phyloP scores from a whole-genome alignment of 2,329 filamentous ascomycete genomes.

The Phoma sp. region DNA sequence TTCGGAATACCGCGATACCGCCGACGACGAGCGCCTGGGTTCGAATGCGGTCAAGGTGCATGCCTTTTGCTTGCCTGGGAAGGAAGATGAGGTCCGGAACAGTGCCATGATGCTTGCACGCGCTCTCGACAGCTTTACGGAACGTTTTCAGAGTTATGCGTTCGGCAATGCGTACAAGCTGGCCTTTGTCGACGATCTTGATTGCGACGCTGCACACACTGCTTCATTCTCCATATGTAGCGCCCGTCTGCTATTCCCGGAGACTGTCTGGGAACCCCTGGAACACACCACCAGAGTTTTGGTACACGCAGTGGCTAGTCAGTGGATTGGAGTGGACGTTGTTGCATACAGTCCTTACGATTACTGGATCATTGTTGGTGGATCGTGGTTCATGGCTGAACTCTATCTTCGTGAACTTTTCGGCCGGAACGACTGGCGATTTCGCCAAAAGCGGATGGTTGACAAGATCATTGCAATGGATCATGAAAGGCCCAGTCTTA shows the following conservation, averaged over 20 bases:
- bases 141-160: constrained; percentile 87
- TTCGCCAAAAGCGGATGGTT: constrained; percentile 82
- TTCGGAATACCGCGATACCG: constrained; percentile 84
- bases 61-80: constrained; percentile 87
- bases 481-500: constrained; percentile 79
- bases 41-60: constrained; percentile 87
- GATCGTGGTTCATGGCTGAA: constrained; percentile 94
- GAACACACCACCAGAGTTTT: constrained; percentile 80
- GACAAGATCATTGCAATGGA: constrained; percentile 85
- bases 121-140: constrained; percentile 89
- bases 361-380: constrained; percentile 86
- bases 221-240: constrained; percentile 89
- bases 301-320: constrained; percentile 82
- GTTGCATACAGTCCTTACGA: constrained; percentile 81
- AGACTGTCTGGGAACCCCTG: constrained; percentile 83
- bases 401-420: constrained; percentile 88
- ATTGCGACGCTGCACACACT: constrained; percentile 74
- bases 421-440: constrained; percentile 93
- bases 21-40: constrained; percentile 89
- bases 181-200: constrained; percentile 90
- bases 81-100: constrained; percentile 81
- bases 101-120: constrained; percentile 82
- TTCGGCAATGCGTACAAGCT: constrained; percentile 86
- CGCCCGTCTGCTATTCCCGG: constrained; percentile 81
- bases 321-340: constrained; percentile 95